Base-by-base conservation (phyloP, 2,329 filamentous ascomycete species). In the Talaromyces sp. region DNA sequence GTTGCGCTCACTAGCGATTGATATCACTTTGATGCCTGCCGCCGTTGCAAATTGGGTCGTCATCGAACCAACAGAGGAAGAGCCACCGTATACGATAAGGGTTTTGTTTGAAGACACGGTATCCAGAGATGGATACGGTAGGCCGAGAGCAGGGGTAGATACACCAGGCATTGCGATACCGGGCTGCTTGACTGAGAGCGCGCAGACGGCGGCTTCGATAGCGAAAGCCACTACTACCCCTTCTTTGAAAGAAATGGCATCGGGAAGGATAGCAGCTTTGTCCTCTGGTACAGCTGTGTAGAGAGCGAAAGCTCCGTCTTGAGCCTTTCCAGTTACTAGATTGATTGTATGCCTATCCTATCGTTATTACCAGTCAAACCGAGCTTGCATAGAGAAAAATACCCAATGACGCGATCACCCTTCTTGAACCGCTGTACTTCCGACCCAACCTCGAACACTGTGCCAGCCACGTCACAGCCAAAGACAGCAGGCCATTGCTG, bases 21-120 rank as follows among this genome's bases (percentile, higher is more conserved):
- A 70, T 50, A 78, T 69, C 10, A 82, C 78, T 22, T 74, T 73
- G 59, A 78, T 73, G 5, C 79, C 78, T 24, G 77, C 68, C 0
- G 73, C 75, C 0, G 68, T 72, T 1, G 79, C 79, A n/a, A 81
- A 67, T 65, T 82, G 81, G 33, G 81, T 77, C 0, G 77, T 78
- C 7, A 69, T 71, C 33, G 75, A 75, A 1, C 83, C 82, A 1
- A 82, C 79, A n/a, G 75, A 76, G 0, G 80, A 79, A 3, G 79
- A 78, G 0, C 82, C 84, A 22, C 83, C 83, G 81, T 63, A 66
- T 41, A 66, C 47, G n/a, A 66, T 31, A 1, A 66, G 52, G 1
- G 19, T 48, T 82, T 63, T 64, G 9, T 22, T 35, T 16, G 39
- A 39, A 10, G 31, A 10, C 11, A 35, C 24, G 24, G 43, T 0